Percentiles rank a stretch among this genome's conserved stretches.
Conservation (phyloP, 331 rosid species). For the Pyrus hybrid region DNA sequence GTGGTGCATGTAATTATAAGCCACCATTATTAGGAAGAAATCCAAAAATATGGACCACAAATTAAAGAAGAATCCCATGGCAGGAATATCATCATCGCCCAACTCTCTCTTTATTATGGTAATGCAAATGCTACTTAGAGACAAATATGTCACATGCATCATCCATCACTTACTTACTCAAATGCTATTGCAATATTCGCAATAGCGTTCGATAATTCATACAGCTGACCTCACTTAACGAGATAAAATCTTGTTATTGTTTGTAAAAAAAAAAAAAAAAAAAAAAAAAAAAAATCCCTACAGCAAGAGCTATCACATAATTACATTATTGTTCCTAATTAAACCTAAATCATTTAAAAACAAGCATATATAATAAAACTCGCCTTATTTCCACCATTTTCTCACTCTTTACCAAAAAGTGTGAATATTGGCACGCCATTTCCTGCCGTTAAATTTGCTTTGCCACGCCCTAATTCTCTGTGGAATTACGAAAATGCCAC, state of each 20-base stretch:
- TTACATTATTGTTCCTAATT: background rate
- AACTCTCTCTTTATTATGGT: constrained; percentile 20
- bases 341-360: background rate
- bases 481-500: constrained; percentile 28
- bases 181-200: background rate
- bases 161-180: background rate
- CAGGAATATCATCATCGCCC: background rate
- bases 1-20: background rate
- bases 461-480: background rate
- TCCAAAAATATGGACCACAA: background rate
- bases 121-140: constrained; percentile 6
- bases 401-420: constrained; percentile 11
- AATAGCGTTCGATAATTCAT: too few species aligned
- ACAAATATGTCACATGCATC: background rate
- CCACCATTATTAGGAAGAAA: background rate
- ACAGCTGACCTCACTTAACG: too few species aligned
- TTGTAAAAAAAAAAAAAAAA: too few species aligned
- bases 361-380: too few species aligned
- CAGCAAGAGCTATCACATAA: background rate
- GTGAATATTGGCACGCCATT: constrained; percentile 34
- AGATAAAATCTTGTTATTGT: too few species aligned
- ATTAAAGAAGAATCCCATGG: constrained; percentile 4
- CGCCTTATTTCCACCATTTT: background rate
- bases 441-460: constrained; percentile 4
- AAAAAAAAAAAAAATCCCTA: background rate